Conservation (phyloP, 2,329 filamentous ascomycete genomes). For the Furcasterigmium furcatum region DNA sequence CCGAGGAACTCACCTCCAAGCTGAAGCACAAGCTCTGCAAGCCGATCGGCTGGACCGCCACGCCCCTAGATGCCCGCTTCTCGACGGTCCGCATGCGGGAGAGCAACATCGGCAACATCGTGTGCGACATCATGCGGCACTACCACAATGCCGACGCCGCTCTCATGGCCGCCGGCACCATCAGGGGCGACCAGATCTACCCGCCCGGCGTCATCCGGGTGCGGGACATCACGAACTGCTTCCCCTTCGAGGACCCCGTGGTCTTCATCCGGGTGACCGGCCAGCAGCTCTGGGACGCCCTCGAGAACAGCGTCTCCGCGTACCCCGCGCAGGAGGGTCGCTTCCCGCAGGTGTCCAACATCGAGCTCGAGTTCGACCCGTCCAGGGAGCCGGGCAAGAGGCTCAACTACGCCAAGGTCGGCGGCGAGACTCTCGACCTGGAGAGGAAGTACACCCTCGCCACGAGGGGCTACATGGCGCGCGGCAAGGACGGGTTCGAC, state of each 20-base stretch:
- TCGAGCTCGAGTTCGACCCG: constrained; percentile 71
- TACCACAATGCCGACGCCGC: constrained; percentile 80
- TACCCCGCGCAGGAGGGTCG: constrained; percentile 81
- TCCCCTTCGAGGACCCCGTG: constrained; percentile 89
- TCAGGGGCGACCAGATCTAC: constrained; percentile 86
- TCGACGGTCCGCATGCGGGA: constrained; percentile 74
- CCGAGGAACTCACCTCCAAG: constrained; percentile 67
- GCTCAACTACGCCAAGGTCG: constrained; percentile 60
- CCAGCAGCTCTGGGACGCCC: constrained; percentile 68
- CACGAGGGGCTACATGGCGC: constrained; percentile 84
- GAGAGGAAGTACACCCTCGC: constrained; percentile 67
- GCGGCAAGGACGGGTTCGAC: constrained; percentile 82
- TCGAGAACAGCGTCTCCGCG: constrained; percentile 79
- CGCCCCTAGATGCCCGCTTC: constrained; percentile 82
- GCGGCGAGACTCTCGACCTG: constrained; percentile 56
- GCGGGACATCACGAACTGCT: constrained; percentile 83
- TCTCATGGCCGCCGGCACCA: constrained; percentile 82
- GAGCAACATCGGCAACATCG: constrained; percentile 86
- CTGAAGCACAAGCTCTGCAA: constrained; percentile 77
- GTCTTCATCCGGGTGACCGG: constrained; percentile 73
- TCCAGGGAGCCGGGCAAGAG: constrained; percentile 56
- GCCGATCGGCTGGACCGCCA: constrained; percentile 78
- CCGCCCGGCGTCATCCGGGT: constrained; percentile 73
- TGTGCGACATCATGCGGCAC: constrained; percentile 85
- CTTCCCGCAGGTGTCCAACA: constrained; percentile 85